Conservation (phyloP, 1,284 basidiomycete species). For the Lentinula novae-zelandiae region DNA sequence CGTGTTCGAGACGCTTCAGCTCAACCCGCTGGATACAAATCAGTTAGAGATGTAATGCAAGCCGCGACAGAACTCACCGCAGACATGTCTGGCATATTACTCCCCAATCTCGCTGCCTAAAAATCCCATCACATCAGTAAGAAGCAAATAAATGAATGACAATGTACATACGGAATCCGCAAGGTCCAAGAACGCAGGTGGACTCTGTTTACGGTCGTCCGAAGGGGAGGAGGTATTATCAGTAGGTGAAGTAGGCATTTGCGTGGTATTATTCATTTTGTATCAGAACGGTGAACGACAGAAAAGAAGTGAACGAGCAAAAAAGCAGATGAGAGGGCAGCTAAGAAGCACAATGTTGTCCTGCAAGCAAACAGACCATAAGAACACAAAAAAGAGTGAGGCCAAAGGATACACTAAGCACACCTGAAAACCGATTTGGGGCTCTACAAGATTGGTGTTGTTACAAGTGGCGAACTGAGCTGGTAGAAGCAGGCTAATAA, state of each 20-base stretch:
- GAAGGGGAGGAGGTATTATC: conserved; percentile 57
- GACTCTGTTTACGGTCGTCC: conserved; percentile 76
- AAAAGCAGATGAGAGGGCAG: conserved; percentile 43
- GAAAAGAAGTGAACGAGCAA: conserved; percentile 51
- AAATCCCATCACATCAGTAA: conserved; percentile 13
- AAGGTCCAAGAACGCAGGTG: conserved; percentile 85
- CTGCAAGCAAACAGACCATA: conserved; percentile 23
- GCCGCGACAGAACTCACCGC: conserved; percentile 51
- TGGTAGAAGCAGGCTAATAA: conserved; percentile 22
- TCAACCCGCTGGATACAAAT: conserved; percentile 65
- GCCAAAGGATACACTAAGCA: conserved; percentile 21
- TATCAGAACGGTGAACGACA: conserved; percentile 49
- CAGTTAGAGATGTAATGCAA: background rate
- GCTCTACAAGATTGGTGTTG: conserved; percentile 67
- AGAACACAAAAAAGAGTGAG: conserved; percentile 15
- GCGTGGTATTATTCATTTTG: conserved; percentile 66
- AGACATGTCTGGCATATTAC: conserved; percentile 77
- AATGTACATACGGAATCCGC: conserved; percentile 74
- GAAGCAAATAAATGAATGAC: background rate
- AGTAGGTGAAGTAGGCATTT: conserved; percentile 65
- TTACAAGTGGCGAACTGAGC: conserved; percentile 58
- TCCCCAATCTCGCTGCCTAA: conserved; percentile 76
- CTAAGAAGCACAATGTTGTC: conserved; percentile 65
- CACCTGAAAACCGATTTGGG: conserved; percentile 69
- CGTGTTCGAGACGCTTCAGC: conserved; percentile 87